A percentile compares a stretch with the other conserved stretches of the same genome.
phyloP scores from a whole-genome alignment of 495 filamentous ascomycete species.

The Sphaerosporella brunnea region DNA sequence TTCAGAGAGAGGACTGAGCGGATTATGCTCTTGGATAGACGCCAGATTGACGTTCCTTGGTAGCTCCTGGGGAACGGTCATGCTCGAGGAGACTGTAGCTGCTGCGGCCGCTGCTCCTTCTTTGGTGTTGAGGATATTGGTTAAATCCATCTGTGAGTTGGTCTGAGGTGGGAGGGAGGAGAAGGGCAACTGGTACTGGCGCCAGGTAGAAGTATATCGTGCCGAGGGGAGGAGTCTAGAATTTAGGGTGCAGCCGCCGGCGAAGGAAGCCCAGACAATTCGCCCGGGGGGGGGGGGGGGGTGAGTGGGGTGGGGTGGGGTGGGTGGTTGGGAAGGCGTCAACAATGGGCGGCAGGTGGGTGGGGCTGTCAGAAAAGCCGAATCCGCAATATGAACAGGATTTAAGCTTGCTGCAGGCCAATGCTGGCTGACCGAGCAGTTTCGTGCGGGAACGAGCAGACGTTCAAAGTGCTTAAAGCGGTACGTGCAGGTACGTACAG shows the following conservation, averaged over 20 bases:
- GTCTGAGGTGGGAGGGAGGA: slow-evolving; percentile 8
- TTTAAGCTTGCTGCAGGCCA: background rate
- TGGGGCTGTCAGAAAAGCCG: background rate
- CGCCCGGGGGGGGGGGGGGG: too few species aligned
- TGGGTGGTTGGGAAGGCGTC: background rate
- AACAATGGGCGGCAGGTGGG: too few species aligned
- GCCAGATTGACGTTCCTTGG: slow-evolving; percentile 17
- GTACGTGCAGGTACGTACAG: too few species aligned
- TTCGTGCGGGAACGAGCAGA: background rate
- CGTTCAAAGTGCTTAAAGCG: too few species aligned
- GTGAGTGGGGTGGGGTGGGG: too few species aligned
- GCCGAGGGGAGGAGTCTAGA: slow-evolving; percentile 1
- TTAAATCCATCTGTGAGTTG: slow-evolving; percentile 25
- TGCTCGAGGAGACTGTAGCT: slow-evolving; percentile 11
- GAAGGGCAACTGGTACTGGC: slow-evolving; percentile 12
- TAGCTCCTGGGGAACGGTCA: slow-evolving; percentile 19
- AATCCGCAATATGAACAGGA: background rate
- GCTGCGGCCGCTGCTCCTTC: slow-evolving; percentile 20
- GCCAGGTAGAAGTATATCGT: slow-evolving; percentile 1
- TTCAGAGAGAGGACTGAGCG: slow-evolving; percentile 22
- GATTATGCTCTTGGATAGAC: slow-evolving; percentile 17
- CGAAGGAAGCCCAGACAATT: background rate
- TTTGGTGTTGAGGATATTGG: slow-evolving; percentile 25
- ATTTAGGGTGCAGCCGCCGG: background rate
- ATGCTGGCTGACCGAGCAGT: background rate